Conservation (phyloP, 495 filamentous ascomycete genomes). For the Rostrohypoxylon terebratum region DNA sequence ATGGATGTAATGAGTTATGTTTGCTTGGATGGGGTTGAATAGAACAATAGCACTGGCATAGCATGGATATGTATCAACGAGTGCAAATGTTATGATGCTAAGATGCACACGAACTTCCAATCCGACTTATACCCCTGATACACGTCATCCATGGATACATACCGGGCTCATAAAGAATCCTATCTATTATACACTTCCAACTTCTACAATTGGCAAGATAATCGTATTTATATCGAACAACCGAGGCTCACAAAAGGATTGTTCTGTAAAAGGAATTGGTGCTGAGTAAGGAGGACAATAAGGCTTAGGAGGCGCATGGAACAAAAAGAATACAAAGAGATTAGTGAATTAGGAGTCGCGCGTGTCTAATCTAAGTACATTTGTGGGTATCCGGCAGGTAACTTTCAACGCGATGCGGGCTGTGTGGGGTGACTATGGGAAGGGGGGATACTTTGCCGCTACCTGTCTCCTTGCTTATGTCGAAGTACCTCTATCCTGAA, state of each 20-base stretch:
- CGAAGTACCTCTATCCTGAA: conserved; percentile 19
- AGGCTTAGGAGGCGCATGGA: neutral
- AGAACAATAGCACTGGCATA: neutral
- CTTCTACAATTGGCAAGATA: neutral
- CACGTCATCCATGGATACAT: neutral
- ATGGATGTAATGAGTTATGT: neutral
- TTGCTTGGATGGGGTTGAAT: neutral
- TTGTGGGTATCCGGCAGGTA: neutral
- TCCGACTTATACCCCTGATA: neutral
- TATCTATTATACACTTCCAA: neutral
- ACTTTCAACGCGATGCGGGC: neutral
- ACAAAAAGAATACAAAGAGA: neutral
- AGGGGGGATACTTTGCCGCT: neutral
- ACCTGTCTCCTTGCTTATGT: conserved; percentile 8
- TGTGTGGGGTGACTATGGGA: neutral
- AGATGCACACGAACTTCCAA: neutral
- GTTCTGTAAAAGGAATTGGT: neutral
- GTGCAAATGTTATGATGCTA: neutral
- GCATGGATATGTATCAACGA: neutral
- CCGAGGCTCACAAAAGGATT: neutral
- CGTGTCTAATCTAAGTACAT: conserved; percentile 10
- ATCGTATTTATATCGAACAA: neutral
- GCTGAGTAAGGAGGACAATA: neutral
- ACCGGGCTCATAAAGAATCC: neutral
- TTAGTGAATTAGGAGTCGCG: neutral